Evolutionary conservation across 2,329 filamentous ascomycete genomes (phyloP).

Genomic region (Colletotrichum plurivorum): DNA sequence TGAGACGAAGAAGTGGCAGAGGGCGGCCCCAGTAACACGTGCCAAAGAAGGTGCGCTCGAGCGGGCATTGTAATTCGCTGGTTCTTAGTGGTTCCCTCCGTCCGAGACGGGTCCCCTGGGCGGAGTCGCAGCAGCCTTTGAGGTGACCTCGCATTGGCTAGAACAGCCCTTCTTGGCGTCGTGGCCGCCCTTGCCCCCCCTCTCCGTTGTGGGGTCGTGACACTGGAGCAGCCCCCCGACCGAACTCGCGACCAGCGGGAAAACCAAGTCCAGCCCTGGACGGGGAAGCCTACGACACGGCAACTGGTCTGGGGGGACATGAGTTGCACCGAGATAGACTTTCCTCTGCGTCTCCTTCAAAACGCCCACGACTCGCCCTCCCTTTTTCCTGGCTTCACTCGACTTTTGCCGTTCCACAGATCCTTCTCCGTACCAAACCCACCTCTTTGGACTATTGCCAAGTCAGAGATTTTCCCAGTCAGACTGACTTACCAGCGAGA

Average conservation of each 20-base stretch:
- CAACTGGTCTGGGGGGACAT: background rate
- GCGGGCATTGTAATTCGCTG: slow-evolving; percentile 23
- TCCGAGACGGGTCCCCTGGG: slow-evolving; percentile 38
- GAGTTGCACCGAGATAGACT: slow-evolving; percentile 22
- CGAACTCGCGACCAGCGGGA: slow-evolving; percentile 32
- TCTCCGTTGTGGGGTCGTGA: slow-evolving; percentile 26
- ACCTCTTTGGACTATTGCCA: background rate
- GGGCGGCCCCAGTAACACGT: slow-evolving; percentile 28
- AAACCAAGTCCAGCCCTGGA: slow-evolving; percentile 22
- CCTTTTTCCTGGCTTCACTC: background rate
- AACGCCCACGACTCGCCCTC: slow-evolving; percentile 14
- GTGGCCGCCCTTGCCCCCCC: slow-evolving; percentile 34
- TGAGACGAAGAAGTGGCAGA: background rate
- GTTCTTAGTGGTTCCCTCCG: slow-evolving; percentile 40
- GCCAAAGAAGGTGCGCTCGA: slow-evolving; percentile 17
- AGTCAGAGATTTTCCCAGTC: slow-evolving; percentile 36
- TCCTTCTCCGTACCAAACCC: background rate
- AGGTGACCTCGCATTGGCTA: slow-evolving; percentile 39
- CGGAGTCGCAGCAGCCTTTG: slow-evolving; percentile 34
- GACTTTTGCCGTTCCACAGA: background rate
- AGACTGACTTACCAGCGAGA: slow-evolving; percentile 23
- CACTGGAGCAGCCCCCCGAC: slow-evolving; percentile 27
- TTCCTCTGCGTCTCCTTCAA: slow-evolving; percentile 21
- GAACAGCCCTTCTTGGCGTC: slow-evolving; percentile 30
- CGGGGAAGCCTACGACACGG: slow-evolving; percentile 12